Evolutionary conservation across 2,329 filamentous ascomycete genomes (phyloP).

Genomic region (Coniochaeta ligniaria): DNA sequence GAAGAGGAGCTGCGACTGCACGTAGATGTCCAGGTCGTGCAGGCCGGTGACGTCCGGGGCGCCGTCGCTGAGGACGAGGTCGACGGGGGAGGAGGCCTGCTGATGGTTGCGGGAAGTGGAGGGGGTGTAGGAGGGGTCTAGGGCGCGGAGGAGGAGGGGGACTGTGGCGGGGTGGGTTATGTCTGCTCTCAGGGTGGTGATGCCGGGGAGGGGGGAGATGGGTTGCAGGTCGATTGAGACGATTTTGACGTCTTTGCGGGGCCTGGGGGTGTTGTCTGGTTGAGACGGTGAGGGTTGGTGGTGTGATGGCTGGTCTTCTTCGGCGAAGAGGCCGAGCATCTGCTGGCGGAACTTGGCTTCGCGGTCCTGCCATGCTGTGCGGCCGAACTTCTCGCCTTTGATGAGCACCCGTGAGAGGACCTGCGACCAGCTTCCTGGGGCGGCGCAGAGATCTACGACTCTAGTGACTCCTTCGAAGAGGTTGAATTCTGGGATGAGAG

Average conservation of each 20-base stretch:
- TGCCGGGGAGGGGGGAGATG: conserved; percentile 88
- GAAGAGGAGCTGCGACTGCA: conserved; percentile 92
- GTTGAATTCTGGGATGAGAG: conserved; percentile 65
- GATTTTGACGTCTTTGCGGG: conserved; percentile 75
- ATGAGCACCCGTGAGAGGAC: conserved; percentile 90
- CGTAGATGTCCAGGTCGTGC: conserved; percentile 96
- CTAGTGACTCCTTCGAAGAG: conserved; percentile 84
- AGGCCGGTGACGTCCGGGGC: conserved; percentile 94
- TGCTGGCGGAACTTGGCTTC: conserved; percentile 59
- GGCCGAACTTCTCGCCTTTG: conserved; percentile 84
- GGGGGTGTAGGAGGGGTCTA: conserved; percentile 64
- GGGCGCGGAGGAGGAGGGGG: conserved; percentile 74
- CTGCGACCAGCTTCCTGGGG: conserved; percentile 95
- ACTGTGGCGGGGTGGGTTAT: conserved; percentile 97
- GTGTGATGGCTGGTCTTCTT: conserved; percentile 11
- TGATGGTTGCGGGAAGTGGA: conserved; percentile 26
- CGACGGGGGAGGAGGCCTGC: conserved; percentile 69
- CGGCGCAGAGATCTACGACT: conserved; percentile 93
- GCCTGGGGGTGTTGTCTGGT: conserved; percentile 15
- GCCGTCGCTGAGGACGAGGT: conserved; percentile 90
- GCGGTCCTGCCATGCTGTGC: conserved; percentile 79
- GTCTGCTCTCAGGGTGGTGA: conserved; percentile 86
- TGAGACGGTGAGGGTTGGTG: conserved; percentile 14
- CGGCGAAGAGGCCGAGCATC: conserved; percentile 44
- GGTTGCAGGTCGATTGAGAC: conserved; percentile 94